Evolutionary conservation across 139 green algal species (phyloP), one percentile per base, ranked within the genome.

Genomic region (Asterochloris sp.): DNA sequence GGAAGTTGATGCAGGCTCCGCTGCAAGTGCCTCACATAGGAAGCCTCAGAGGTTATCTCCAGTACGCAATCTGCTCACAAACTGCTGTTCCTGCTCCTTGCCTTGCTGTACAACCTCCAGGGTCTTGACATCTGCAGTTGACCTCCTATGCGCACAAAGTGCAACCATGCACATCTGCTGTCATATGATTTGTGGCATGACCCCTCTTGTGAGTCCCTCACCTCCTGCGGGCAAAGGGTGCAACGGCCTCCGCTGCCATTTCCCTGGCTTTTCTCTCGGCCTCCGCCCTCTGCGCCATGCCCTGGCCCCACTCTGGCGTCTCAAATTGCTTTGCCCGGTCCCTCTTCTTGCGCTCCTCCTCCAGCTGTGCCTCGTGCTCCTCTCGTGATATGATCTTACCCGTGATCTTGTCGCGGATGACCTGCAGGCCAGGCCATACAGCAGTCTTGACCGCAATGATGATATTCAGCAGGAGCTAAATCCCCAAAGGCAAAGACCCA

Each of bases 231-330:
- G 91, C 92, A 87, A 97, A 97, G 0, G 92, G 90, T 85, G 90
- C 89, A 54, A 79, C 69, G 10, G 90, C 90, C 86, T 94, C 87
- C 54, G 83, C 78, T n/a, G 69, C 77, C 89, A 91, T 86, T 28
- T 63, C 81, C 74, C 76, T 79, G 17, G 62, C 75, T 23, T 69
- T 79, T 60, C 85, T 86, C 63, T 92, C 86, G 26, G 84, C 86
- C 62, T 87, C 86, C 29, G 74, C 64, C 74, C 80, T 80, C 69
- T 86, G 83, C 24, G 89, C 87, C 62, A 97, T 82, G 60, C 94
- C 94, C 0, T 85, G 87, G 17, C 89, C 91, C 94, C 93, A 97
- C 64, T 89, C 90, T 83, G 95, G 88, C n/a, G 74, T 82, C 66
- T 79, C 83, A 13, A 64, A 80, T 26, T 10, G 81, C 80, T 87